A percentile compares a stretch with the other conserved stretches of the same genome.
Conservation (phyloP, 495 filamentous ascomycete genomes). For the Penicillium salamii region DNA sequence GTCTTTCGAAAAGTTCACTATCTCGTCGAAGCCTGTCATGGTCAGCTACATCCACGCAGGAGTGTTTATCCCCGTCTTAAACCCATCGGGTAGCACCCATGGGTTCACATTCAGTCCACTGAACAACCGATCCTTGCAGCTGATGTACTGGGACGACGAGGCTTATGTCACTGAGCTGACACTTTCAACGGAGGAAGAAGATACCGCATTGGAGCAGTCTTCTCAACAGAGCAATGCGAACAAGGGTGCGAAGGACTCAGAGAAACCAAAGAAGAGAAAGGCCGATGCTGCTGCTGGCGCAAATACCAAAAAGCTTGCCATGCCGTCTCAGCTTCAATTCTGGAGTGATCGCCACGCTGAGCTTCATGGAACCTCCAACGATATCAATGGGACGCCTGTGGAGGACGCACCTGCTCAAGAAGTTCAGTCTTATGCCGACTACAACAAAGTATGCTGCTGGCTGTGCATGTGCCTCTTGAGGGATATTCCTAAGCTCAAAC, state of each 20-base stretch:
- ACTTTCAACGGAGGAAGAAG: conserved; percentile 52
- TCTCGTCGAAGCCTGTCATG: conserved; percentile 71
- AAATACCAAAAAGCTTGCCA: conserved; percentile 48
- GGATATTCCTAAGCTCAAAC: conserved; percentile 61
- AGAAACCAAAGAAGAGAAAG: conserved; percentile 73
- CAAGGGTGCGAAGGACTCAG: conserved; percentile 45
- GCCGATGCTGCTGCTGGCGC: conserved; percentile 43
- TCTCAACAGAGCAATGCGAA: conserved; percentile 39
- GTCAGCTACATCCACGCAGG: conserved; percentile 82
- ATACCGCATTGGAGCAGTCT: conserved; percentile 15
- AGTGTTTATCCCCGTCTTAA: conserved; percentile 77
- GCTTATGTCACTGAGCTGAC: conserved; percentile 68
- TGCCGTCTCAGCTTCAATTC: conserved; percentile 73
- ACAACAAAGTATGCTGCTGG: conserved; percentile 68
- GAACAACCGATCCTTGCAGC: conserved; percentile 62
- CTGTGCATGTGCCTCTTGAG: conserved; percentile 77
- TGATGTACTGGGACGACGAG: conserved; percentile 84
- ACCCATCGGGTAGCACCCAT: conserved; percentile 50
- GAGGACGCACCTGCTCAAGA: conserved; percentile 17
- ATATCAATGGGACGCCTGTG: conserved; percentile 21
- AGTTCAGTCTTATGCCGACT: conserved; percentile 65
- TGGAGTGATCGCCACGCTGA: conserved; percentile 88
- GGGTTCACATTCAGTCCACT: conserved; percentile 71
- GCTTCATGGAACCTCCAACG: conserved; percentile 60
- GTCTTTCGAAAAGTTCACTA: conserved; percentile 78